Percentiles rank a stretch among this genome's conserved stretches.
Conservation (phyloP, 257 asterid species). For the Capsicum pubescens region DNA sequence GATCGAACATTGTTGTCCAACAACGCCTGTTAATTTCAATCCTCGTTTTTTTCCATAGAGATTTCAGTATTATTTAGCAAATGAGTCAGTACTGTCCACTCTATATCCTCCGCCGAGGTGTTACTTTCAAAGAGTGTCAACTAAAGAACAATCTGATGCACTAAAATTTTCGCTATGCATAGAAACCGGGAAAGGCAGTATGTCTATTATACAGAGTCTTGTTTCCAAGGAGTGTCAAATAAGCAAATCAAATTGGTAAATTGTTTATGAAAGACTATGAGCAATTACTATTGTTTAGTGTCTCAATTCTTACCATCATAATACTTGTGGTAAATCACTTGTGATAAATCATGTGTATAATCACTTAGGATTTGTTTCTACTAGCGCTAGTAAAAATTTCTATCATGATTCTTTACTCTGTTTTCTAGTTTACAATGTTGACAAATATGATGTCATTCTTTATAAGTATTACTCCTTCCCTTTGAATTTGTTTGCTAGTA, state of each 20-base stretch:
- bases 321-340: conserved; percentile 42
- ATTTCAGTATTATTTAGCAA: neutral
- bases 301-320: conserved; percentile 27
- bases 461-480: neutral
- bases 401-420: conserved; percentile 41
- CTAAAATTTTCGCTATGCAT: no score
- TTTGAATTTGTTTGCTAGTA: neutral
- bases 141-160: no score
- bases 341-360: conserved; percentile 54
- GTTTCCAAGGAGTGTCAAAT: neutral
- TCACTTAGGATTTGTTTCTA: conserved; percentile 44
- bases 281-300: neutral
- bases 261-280: neutral
- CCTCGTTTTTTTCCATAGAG: no score
- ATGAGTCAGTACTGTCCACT: neutral
- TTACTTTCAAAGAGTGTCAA: no score
- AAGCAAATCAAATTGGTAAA: conserved; percentile 1
- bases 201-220: no score
- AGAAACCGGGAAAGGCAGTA: no score
- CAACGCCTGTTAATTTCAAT: no score
- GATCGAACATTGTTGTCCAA: no score
- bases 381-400: conserved; percentile 48
- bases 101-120: no score
- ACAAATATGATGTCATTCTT: neutral
- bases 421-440: neutral